These are phyloP conservation scores for Trypanosoma platydactyli DNA, from an alignment of 208 protist genomes.

Conservation along the genomic window DNA sequence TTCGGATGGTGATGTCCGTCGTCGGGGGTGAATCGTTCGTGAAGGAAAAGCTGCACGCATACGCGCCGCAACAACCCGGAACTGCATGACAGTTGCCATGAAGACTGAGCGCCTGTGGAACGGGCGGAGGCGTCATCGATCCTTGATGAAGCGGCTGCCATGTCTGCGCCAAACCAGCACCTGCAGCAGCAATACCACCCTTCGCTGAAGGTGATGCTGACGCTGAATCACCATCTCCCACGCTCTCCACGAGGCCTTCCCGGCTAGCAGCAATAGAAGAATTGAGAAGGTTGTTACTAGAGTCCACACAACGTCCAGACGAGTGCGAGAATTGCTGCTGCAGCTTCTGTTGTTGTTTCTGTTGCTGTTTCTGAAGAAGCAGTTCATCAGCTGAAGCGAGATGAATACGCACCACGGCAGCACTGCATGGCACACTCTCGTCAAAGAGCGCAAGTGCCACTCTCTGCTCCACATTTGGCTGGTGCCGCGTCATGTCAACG, in stretches of 20 bases:
- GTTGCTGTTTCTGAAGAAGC: constrained; percentile 6
- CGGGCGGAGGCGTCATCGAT: neutral
- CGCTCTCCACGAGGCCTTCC: neutral
- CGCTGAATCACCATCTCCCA: neutral
- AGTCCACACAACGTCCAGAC: neutral
- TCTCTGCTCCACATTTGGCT: constrained; percentile 59
- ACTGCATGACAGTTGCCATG: constrained; percentile 57
- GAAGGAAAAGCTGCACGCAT: constrained; percentile 62
- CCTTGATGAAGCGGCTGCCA: neutral
- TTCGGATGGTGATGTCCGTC: constrained; percentile 67
- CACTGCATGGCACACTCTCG: constrained; percentile 69
- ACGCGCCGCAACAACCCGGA: constrained; percentile 50
- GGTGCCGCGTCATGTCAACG: constrained; percentile 7
- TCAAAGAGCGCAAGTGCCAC: constrained; percentile 71
- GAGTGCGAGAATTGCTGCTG: constrained; percentile 12
- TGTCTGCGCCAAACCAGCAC: no score
- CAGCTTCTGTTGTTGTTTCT: constrained; percentile 16
- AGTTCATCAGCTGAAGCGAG: constrained; percentile 38
- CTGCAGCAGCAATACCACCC: neutral
- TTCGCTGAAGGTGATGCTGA: neutral
- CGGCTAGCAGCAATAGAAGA: neutral
- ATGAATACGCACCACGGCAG: constrained; percentile 50
- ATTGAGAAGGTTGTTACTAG: neutral
- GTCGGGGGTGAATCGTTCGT: constrained; percentile 62
- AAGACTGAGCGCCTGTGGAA: constrained; percentile 46